Base-by-base conservation (phyloP, 768 basidiomycete species). In the Aureoboletus auriporus region DNA sequence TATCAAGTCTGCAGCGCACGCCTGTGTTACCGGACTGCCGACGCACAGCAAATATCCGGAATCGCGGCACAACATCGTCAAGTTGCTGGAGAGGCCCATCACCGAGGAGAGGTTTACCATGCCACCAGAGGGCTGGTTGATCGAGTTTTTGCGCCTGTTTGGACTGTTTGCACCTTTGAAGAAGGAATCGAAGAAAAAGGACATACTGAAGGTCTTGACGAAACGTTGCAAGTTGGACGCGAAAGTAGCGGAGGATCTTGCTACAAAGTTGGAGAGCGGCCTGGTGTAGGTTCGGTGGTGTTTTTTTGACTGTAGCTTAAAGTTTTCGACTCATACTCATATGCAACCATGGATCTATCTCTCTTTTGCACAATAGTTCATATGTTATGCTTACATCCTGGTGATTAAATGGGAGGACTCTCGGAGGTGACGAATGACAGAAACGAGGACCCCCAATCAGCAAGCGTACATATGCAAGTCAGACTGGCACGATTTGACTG, bases 11-110 rank as follows among this genome's bases (percentile, higher is more conserved):
- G 57, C 54, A 0, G 63, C 50, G 11, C 68, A 70, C 29, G 70
- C 70, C 23, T 70, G 69, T 54, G 66, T 71, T 16, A 71, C 70
- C 14, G 67, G 64, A 1, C 49, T 65, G 14, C 54, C 56, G n/a
- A 50, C 47, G 31, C 63, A 62, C 44, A 56, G 43, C 44, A 69
- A 67, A 44, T 67, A 69, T 27, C 29, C 20, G 7, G 50, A 59
- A 37, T 67, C 65, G 7, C 52, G 44, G 12, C 23, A 17, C 4
- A 58, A 60, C 34, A 52, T 67, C 16, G 10, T 26, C 14, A 36
- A 6, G 1, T 16, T 67, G 44, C 47, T 67, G 45, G 39, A 33
- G 8, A 41, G 50, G 17, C 55, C 52, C 44, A 38, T 17, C 8
- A 45, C 52, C 1, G 13, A 50, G 1, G 59, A 53, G 41, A 61